A percentile compares a stretch with the other conserved stretches of the same genome.
Conservation (phyloP, 768 basidiomycete genomes). For the Paxillus ammoniavirescens region DNA sequence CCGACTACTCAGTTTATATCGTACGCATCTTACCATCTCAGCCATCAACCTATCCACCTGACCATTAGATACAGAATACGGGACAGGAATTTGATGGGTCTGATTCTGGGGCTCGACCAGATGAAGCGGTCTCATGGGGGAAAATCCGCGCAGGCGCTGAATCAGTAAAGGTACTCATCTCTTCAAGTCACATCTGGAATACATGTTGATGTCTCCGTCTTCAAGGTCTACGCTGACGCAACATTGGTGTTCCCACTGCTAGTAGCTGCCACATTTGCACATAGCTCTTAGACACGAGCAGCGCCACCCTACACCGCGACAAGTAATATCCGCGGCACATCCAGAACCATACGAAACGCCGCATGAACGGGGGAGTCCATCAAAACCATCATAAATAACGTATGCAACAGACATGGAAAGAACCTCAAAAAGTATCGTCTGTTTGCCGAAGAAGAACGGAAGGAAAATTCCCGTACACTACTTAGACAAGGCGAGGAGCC, state of each 20-base stretch:
- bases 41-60: background rate
- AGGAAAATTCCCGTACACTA: constrained; percentile 1
- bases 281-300: constrained; percentile 26
- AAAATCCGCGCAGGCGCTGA: constrained; percentile 89
- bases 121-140: constrained; percentile 98
- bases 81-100: constrained; percentile 99
- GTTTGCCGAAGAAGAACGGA: background rate
- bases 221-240: constrained; percentile 87
- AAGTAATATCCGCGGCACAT: background rate
- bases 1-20: constrained; percentile 96
- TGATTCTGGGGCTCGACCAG: constrained; percentile 94
- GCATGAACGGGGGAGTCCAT: background rate
- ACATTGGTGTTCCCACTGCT: constrained; percentile 94
- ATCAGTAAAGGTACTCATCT: constrained; percentile 65
- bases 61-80: constrained; percentile 64
- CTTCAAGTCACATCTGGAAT: background rate
- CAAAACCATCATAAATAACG: constrained; percentile 10
- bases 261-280: constrained; percentile 92
- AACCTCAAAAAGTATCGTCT: background rate
- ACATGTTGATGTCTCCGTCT: constrained; percentile 2
- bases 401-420: constrained; percentile 6
- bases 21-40: constrained; percentile 39
- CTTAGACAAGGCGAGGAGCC: background rate
- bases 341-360: background rate
- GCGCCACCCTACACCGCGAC: background rate